phyloP scores from a whole-genome alignment of 2,329 filamentous ascomycete genomes.

The Calonectria pauciramosa region DNA sequence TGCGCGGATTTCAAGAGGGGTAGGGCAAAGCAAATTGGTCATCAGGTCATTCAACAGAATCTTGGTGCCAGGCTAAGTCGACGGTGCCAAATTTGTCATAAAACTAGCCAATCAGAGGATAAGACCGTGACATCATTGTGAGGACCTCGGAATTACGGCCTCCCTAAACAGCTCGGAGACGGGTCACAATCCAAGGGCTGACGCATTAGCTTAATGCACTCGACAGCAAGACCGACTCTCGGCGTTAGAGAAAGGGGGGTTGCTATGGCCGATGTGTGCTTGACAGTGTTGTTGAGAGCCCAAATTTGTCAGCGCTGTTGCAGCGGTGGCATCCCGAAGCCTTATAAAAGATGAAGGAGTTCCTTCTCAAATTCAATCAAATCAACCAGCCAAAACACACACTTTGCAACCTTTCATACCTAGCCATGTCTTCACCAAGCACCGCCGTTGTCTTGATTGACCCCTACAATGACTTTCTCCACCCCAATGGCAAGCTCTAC shows the following conservation, averaged over 20 bases:
- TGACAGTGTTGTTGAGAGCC: not conserved
- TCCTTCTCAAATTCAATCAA: not conserved
- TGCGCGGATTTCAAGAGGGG: not conserved
- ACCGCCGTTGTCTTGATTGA: conserved; percentile 34
- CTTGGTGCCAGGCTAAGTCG: not conserved
- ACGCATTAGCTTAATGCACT: not conserved
- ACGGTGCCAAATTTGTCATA: not conserved
- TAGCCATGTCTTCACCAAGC: not conserved
- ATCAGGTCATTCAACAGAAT: not conserved
- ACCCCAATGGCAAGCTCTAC: conserved; percentile 31
- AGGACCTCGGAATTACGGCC: not conserved
- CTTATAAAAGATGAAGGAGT: not conserved
- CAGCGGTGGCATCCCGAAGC: not conserved
- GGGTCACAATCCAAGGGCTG: not conserved
- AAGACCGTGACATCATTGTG: not conserved
- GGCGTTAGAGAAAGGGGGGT: not conserved
- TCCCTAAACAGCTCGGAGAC: not conserved
- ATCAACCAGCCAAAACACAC: not conserved
- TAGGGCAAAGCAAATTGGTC: not conserved
- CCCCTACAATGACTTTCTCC: conserved; percentile 37
- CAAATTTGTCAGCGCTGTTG: not conserved
- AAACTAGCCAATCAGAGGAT: not conserved
- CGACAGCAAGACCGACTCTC: not conserved
- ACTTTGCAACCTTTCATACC: not conserved
- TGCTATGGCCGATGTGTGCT: not conserved